These are phyloP conservation scores for Amanita inopinata DNA, from an alignment of 768 basidiomycete species.

Conservation along the genomic window DNA sequence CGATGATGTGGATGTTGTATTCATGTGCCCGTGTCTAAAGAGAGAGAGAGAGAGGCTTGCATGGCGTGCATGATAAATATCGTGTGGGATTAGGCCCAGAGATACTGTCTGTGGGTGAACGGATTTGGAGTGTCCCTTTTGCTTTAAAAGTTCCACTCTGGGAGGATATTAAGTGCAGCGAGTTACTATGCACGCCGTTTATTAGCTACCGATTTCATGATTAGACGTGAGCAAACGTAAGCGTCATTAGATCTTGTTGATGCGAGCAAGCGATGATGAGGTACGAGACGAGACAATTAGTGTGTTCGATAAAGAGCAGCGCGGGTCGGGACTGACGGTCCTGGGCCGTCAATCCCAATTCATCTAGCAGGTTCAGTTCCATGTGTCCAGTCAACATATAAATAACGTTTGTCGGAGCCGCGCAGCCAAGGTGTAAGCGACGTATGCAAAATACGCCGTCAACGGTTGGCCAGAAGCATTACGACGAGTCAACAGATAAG, in stretches of 20 bases:
- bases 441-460: background rate
- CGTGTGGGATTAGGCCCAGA: too few relatives aligned
- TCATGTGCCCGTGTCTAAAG: constrained; percentile 10
- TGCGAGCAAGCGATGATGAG: constrained; percentile 9
- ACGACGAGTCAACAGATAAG: constrained; percentile 8
- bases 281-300: constrained; percentile 8
- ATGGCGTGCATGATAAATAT: constrained; percentile 1
- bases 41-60: too few relatives aligned
- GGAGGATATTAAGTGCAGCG: background rate
- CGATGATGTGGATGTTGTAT: background rate
- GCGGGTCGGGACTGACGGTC: constrained; percentile 17
- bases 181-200: constrained; percentile 4
- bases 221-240: constrained; percentile 7
- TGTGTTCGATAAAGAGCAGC: constrained; percentile 48
- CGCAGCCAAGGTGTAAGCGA: too few relatives aligned
- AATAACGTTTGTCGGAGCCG: constrained; percentile 1
- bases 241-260: constrained; percentile 33
- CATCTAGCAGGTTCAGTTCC: constrained; percentile 8
- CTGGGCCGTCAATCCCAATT: background rate
- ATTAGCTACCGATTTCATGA: constrained; percentile 18
- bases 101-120: too few relatives aligned
- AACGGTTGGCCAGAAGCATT: constrained; percentile 12
- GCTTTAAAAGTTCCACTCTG: background rate
- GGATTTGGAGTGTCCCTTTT: too few relatives aligned
- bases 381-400: constrained; percentile 7